A percentile compares a stretch with the other conserved stretches of the same genome.
Conservation (phyloP, 305 asterid species). For the Plantago coronopus region DNA sequence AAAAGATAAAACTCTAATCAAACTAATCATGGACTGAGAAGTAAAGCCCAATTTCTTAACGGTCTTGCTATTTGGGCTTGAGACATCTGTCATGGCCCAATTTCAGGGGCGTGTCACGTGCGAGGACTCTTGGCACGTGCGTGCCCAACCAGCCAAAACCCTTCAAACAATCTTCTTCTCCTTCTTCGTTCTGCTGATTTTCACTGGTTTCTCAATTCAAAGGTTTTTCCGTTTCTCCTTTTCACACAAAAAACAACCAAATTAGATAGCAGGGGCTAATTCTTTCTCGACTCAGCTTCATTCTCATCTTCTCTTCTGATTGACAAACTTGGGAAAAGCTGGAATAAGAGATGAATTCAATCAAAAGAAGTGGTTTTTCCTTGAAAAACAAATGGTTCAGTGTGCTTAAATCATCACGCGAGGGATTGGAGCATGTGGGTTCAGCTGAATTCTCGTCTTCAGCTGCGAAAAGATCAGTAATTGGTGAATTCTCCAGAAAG, state of each 20-base stretch:
- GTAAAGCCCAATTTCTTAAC: no score
- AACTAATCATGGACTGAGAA: no score
- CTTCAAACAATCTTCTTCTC: not conserved
- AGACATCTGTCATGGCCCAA: no score
- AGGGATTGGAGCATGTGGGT: constrained; percentile 35
- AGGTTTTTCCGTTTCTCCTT: not conserved
- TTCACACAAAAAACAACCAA: not conserved
- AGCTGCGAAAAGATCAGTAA: constrained; percentile 31
- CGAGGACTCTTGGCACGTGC: constrained; percentile 5
- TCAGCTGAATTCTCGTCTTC: constrained; percentile 42
- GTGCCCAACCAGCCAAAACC: constrained; percentile 7
- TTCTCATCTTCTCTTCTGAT: not conserved
- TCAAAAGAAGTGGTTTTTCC: constrained; percentile 41
- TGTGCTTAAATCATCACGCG: constrained; percentile 30
- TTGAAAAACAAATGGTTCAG: constrained; percentile 37
- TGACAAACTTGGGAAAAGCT: not conserved
- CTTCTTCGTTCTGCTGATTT: not conserved
- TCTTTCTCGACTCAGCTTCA: not conserved
- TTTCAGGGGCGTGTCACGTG: not conserved
- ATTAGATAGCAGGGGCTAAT: not conserved
- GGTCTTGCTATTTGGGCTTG: no score
- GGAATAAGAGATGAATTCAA: constrained; percentile 30
- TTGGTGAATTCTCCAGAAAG: constrained; percentile 34
- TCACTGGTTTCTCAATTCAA: not conserved
- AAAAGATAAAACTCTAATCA: no score